Percentiles rank a stretch among this genome's conserved stretches.
These are phyloP conservation scores for Mediolabrus comicus DNA, from an alignment of 108 stramenopile genomes.

Conservation along the genomic window DNA sequence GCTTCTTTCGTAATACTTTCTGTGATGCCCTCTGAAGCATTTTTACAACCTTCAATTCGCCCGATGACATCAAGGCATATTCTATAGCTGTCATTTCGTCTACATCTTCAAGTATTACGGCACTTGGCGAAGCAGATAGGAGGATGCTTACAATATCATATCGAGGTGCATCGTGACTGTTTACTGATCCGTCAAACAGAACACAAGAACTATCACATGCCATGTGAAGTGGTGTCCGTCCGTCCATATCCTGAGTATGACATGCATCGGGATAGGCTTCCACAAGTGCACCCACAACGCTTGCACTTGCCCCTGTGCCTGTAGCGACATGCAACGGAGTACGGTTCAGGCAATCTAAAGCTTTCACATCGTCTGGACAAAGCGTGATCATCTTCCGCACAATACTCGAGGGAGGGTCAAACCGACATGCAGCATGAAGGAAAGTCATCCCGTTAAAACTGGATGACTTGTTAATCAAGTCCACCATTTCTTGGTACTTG, in stretches of 20 bases:
- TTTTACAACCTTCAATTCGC: neutral
- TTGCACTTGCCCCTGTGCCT: constrained; percentile 59
- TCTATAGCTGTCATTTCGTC: neutral
- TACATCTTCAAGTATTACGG: neutral
- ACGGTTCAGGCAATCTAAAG: constrained; percentile 52
- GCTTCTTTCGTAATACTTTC: neutral
- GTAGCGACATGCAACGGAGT: constrained; percentile 71
- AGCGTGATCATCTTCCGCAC: constrained; percentile 41
- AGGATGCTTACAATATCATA: neutral
- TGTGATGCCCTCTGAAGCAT: neutral
- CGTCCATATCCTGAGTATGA: constrained; percentile 49
- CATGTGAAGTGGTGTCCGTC: constrained; percentile 69
- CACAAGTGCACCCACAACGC: constrained; percentile 49
- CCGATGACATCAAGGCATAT: neutral
- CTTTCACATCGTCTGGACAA: constrained; percentile 53
- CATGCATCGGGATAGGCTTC: constrained; percentile 56
- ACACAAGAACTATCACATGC: constrained; percentile 13
- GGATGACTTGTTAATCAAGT: neutral
- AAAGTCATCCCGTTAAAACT: neutral
- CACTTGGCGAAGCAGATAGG: neutral
- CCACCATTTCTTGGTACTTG: neutral
- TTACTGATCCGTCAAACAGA: neutral
- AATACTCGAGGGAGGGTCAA: constrained; percentile 10
- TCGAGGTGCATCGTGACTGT: neutral
- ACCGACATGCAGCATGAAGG: neutral